Conservation (phyloP, 345 rosid genomes). For the Streptanthus diversifolius region DNA sequence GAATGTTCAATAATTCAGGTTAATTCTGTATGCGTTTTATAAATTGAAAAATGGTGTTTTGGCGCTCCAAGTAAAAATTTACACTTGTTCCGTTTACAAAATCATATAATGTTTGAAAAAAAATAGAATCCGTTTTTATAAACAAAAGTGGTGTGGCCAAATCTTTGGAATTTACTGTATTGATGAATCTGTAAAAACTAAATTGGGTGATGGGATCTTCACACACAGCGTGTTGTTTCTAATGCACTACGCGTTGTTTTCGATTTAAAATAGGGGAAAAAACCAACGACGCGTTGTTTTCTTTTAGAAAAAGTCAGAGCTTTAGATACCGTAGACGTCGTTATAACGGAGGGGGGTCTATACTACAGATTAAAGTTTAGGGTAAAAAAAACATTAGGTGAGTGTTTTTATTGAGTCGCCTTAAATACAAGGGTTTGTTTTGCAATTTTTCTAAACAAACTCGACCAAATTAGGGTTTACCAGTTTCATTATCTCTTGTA, state of each 20-base stretch:
- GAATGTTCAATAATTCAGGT: neutral
- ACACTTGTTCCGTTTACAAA: too few species aligned
- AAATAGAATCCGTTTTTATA: neutral
- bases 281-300: constrained; percentile 7
- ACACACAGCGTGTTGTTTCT: neutral
- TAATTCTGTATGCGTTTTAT: too few species aligned
- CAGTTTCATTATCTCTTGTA: neutral
- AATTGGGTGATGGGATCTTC: neutral
- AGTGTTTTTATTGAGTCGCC: neutral
- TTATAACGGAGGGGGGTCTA: neutral
- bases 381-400: neutral
- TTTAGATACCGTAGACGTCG: neutral
- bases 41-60: too few species aligned
- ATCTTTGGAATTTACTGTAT: neutral
- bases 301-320: too few species aligned
- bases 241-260: neutral
- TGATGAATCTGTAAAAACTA: neutral
- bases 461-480: constrained; percentile 18
- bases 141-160: neutral
- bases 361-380: neutral
- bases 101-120: too few species aligned
- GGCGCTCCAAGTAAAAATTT: too few species aligned
- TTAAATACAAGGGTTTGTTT: neutral
- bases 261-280: neutral
- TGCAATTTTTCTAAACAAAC: neutral